Evolutionary conservation across 257 asterid genomes (phyloP), one percentile per base, ranked within the genome.

Genomic region (Nicotiana sylvestris): DNA sequence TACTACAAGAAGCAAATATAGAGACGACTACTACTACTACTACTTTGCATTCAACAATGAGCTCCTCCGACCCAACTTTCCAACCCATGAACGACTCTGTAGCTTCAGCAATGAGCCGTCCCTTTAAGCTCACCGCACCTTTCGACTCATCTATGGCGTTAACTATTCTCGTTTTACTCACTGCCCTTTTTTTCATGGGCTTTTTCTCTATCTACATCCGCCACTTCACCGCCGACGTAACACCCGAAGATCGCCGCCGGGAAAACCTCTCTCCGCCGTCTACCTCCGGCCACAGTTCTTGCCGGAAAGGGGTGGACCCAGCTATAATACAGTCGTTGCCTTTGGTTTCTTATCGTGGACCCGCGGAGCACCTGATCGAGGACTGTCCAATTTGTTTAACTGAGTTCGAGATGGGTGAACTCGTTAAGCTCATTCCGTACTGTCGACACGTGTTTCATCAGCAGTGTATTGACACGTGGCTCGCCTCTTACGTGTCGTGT

Each of bases 361-460:
- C 60, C 35, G 84, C 89, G 85, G 85, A 86, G 88, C 94, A 87
- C 86, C 61, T 80, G 88, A 90, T 86, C 5, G 91, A 88, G 16
- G 96, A 90, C 2, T 95, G 98, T 61, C 86, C 91, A 5, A 93
- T 95, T 21, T 95, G 98, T 87, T 69, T 95, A 86, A 85, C 82
- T 39, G 98, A 92, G 85, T 93, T 93, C 51, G 80, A 80, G 53
- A 92, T 83, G 87, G 56, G 82, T 8, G 95, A 95, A 81, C 66
- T 77, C 0, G 95, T 93, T 3, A 93, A 91, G 81, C 21, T 92
- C 35, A 89, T 93, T 70, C 98, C 98, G 0, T 76, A 81, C 85
- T 95, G 98, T 67, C 77, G 92, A 27, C 98, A 95, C 95, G 91
- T 90, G 93, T 93, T 91, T 85, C 98, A 95, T 74, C 89, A 93